Evolutionary conservation across 371 early-diverging fungal species (phyloP).

Genomic region (Smittium culicis): DNA sequence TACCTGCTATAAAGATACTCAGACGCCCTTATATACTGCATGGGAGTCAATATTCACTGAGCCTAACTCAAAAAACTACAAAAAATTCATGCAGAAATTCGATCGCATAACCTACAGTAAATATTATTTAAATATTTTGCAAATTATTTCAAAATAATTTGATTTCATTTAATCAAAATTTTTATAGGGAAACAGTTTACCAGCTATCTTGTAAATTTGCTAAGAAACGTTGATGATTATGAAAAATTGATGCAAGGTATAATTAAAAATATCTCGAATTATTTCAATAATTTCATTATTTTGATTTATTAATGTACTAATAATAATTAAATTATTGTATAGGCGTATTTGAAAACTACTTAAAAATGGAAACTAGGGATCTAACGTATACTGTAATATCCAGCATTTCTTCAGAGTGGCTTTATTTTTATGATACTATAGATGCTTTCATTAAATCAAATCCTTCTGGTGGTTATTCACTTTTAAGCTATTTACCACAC

Average conservation of each 20-base stretch:
- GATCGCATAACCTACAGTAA: not conserved
- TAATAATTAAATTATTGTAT: too few species aligned
- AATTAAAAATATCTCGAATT: too few species aligned
- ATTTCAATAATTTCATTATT: too few species aligned
- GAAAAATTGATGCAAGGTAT: conserved; percentile 38
- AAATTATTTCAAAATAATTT: not conserved
- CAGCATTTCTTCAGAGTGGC: conserved; percentile 51
- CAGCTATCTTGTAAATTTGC: conserved; percentile 2
- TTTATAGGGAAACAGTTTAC: not conserved
- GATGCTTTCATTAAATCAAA: conserved; percentile 32
- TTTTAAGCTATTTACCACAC: conserved; percentile 57
- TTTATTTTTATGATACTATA: conserved; percentile 65
- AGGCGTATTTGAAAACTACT: conserved; percentile 87
- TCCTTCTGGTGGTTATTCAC: conserved; percentile 32
- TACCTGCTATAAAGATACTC: conserved; percentile 1
- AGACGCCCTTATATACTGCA: conserved; percentile 1
- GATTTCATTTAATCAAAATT: not conserved
- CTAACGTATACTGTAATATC: conserved; percentile 46
- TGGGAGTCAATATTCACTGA: conserved; percentile 10
- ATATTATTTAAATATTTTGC: not conserved
- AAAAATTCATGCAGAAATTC: conserved; percentile 4
- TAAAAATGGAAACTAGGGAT: conserved; percentile 60
- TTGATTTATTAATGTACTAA: too few species aligned
- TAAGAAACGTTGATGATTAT: conserved; percentile 2
- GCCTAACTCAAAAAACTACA: not conserved